Evolutionary conservation across 202 grass and related monocot species (phyloP), one percentile per base, ranked within the genome.

Genomic region (Alloteropsis angusta): DNA sequence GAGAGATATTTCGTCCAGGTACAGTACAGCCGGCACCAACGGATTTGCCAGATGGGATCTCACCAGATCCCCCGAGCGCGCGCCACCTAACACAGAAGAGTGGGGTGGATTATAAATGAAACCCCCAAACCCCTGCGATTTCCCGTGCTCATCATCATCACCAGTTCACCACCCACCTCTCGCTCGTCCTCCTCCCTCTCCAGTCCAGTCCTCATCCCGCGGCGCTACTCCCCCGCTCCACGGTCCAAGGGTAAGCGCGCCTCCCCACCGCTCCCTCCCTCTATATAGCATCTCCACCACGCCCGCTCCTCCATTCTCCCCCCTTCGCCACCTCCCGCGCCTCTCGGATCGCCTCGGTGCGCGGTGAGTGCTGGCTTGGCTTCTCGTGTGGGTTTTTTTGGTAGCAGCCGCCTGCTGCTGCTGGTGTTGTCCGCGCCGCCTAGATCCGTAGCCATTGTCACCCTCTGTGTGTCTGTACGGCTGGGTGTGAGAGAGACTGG

Each of bases 191-290:
- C 37, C 12, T 22, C 52, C 52, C 44, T 71, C 28, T 30, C 28
- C 28, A 30, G 28, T 30, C 55, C 61, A 4, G 43, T 48, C 70
- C 86, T 71, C 60, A 12, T 71, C 76, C 49, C 42, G 39, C 84
- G 72, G 60, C 42, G 84, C 84, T 26, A 72, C 80, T 60, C 50
- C 79, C 16, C 63, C 83, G 86, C 83, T 77, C 74, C 80, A 45
- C 80, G 60, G 53, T 84, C 75, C 72, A 80, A 79, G 60, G 74
- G 91, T 93, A 93, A 89, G 90, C 71, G 80, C 65, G 61, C 55
- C 79, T 80, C 38, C 43, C 77, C 73, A 75, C 75, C 80, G 21
- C 74, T 65, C 85, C 42, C 42, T 60, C 58, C 6, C 39, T 60
- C 17, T 60, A 64, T 35, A 37, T 39, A 71, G 16, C 17, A 8